Evolutionary conservation across 2,329 filamentous ascomycete genomes (phyloP), one percentile per base, ranked within the genome.

Genomic region (Penicillium sp.): DNA sequence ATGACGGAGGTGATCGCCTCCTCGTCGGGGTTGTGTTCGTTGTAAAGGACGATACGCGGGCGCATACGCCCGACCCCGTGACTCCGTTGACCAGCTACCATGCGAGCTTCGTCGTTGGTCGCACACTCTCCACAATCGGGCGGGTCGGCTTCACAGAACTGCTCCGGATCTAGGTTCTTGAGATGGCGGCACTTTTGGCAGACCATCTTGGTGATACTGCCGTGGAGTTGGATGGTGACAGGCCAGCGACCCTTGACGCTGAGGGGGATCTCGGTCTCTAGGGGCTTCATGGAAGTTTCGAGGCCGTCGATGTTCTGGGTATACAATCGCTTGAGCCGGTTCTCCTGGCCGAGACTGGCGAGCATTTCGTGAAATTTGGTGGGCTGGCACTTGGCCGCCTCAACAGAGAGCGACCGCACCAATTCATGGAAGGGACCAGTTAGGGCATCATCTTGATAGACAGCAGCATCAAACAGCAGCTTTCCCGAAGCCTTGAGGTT

Each of bases 301-400:
- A 99, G 91, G 61, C 93, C 92, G 79, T 99, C 95, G 37, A 99
- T 94, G 70, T 99, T 99, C 75, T 99, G 95, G 2, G 92, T 94
- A 77, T 99, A 99, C 7, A 99, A 85, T 47, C 95, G 91, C 74
- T 97, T 83, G 26, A 99, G 81, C 22, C 95, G 91, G 47, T 90
- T 91, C 78, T 98, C 93, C 61, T 91, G 86, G 4, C 94, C 92
- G 24, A 99, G 84, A 3, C 93, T 94, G 53, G 95, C 95, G 47
- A 99, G 85, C 78, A 99, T 86, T 75, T 97, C 91, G 81, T 99
- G 95, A 74, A 99, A 99, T 2, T 88, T 84, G 1, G 95, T 97
- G 13, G 95, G 93, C 66, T 89, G 80, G 58, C 94, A 93, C 55
- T 85, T 84, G 69, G 89, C 88, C 24, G 92, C 92, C 80, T 93